Evolutionary conservation across 1,139 yeast genomes (phyloP).

Genomic region (Eremothecium gossypii): DNA sequence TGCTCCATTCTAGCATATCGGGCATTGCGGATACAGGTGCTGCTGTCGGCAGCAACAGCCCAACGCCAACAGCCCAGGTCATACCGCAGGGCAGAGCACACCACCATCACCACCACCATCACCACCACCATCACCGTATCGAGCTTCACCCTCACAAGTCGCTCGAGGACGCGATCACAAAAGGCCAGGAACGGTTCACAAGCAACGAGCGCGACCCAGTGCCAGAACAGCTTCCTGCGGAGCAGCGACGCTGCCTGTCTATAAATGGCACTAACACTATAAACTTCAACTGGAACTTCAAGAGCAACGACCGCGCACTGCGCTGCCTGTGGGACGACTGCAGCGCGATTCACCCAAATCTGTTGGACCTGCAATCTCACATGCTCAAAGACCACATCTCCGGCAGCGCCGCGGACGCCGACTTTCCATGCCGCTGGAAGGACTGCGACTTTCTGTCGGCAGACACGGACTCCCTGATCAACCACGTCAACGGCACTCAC

Average conservation of each 20-base stretch:
- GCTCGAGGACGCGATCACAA: background rate
- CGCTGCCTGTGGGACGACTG: constrained; percentile 55
- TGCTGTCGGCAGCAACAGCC: background rate
- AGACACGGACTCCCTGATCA: constrained; percentile 44
- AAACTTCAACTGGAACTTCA: constrained; percentile 33
- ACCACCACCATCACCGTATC: constrained; percentile 9
- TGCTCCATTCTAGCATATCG: constrained; percentile 2
- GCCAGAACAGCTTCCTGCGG: background rate
- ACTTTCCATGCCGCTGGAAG: constrained; percentile 55
- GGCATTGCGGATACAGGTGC: background rate
- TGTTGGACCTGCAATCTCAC: constrained; percentile 46
- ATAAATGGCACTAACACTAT: constrained; percentile 18
- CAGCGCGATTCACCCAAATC: constrained; percentile 31
- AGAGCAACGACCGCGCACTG: constrained; percentile 17
- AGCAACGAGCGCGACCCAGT: background rate
- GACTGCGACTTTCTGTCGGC: constrained; percentile 50
- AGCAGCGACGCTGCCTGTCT: background rate
- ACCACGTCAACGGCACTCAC: constrained; percentile 53
- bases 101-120: background rate
- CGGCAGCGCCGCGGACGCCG: constrained; percentile 6
- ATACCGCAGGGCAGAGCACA: background rate
- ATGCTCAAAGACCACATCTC: constrained; percentile 47
- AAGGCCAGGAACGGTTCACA: background rate
- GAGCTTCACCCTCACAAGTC: constrained; percentile 8
- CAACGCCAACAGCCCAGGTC: background rate